phyloP scores from a whole-genome alignment of 768 basidiomycete genomes.

The Lactarius pseudohatsudake region DNA sequence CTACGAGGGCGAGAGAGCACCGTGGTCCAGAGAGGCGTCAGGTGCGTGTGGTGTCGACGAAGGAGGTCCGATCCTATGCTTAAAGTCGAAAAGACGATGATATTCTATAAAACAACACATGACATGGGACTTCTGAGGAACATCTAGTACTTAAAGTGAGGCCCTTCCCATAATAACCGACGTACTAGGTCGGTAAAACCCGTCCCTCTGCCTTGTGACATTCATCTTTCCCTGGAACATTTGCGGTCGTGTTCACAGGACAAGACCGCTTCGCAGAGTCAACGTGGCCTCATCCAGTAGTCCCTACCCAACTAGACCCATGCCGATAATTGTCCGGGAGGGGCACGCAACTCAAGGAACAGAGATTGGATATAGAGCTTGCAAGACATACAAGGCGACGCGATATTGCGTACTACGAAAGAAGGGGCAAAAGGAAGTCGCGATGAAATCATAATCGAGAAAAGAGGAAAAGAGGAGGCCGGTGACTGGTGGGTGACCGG shows the following conservation, averaged over 20 bases:
- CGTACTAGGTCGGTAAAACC: not conserved
- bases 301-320: slow-evolving; percentile 15
- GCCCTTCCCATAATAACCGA: no score
- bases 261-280: not conserved
- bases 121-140: no score
- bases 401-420: slow-evolving; percentile 17
- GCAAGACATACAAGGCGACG: slow-evolving; percentile 3
- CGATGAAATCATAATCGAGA: slow-evolving; percentile 11
- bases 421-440: not conserved
- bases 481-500: no score
- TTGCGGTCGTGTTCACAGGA: slow-evolving; percentile 3
- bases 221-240: not conserved
- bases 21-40: no score
- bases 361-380: slow-evolving; percentile 22
- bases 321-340: slow-evolving; percentile 17
- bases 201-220: slow-evolving; percentile 2
- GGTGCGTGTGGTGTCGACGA: no score
- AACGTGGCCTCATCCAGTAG: slow-evolving; percentile 8
- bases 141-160: no score
- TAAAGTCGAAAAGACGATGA: no score
- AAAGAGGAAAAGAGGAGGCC: no score
- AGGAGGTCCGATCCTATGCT: no score
- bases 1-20: no score
- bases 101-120: no score
- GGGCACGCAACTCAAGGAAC: slow-evolving; percentile 13